These are phyloP conservation scores for Sorghum bicolor DNA, from an alignment of 176 grass and related monocot genomes.

Conservation along the genomic window DNA sequence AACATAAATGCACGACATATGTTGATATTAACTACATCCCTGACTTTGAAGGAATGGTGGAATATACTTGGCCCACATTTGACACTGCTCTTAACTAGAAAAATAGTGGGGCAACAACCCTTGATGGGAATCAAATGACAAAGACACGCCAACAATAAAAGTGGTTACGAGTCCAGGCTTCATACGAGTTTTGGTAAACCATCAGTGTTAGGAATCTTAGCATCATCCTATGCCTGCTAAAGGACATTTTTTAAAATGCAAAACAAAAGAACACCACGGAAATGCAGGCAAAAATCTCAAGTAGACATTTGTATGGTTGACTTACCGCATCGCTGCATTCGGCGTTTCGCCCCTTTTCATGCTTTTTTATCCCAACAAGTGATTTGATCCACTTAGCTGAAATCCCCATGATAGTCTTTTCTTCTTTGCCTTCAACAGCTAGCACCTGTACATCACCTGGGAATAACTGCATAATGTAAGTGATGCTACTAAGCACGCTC, in stretches of 20 bases:
- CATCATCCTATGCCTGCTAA: not conserved
- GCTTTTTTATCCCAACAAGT: slow-evolving; percentile 71
- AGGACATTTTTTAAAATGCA: not conserved
- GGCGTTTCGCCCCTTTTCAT: slow-evolving; percentile 49
- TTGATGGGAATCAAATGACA: slow-evolving; percentile 27
- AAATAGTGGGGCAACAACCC: not conserved
- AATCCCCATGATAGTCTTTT: slow-evolving; percentile 51
- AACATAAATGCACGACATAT: not conserved
- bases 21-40: not conserved
- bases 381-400: slow-evolving; percentile 88
- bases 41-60: slow-evolving; percentile 12
- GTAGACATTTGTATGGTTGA: not conserved
- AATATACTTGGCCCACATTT: not conserved
- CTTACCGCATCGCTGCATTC: slow-evolving; percentile 63
- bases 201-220: not conserved
- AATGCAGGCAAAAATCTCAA: not conserved
- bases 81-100: slow-evolving; percentile 2
- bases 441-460: slow-evolving; percentile 10
- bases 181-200: slow-evolving; percentile 9
- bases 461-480: not conserved
- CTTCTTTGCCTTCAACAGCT: not conserved
- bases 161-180: not conserved
- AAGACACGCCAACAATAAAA: slow-evolving; percentile 38
- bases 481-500: not conserved
- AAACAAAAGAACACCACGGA: not conserved